Evolutionary conservation across 1,284 basidiomycete genomes (phyloP).

Genomic region (Marasmius sp.): DNA sequence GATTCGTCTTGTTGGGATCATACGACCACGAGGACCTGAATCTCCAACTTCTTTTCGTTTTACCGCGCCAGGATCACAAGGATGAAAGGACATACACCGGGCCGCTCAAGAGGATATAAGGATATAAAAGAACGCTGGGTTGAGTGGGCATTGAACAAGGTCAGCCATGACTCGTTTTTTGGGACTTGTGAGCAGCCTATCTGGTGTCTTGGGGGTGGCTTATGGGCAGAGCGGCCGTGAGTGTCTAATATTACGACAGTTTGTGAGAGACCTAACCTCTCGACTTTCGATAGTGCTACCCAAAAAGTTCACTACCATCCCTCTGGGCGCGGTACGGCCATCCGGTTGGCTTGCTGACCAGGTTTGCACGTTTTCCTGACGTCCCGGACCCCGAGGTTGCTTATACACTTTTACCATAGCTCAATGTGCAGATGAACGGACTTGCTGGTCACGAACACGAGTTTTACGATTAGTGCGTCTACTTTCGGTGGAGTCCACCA

Average conservation of each 20-base stretch:
- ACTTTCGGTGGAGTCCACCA: not conserved
- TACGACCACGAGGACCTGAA: not conserved
- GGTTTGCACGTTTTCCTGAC: constrained; percentile 23
- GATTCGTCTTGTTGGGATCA: not conserved
- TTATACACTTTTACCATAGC: constrained; percentile 22
- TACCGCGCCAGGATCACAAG: too few species aligned
- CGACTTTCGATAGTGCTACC: constrained; percentile 38
- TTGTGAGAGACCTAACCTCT: too few species aligned
- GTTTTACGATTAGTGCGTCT: constrained; percentile 51
- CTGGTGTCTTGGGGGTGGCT: not conserved
- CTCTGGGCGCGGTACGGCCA: constrained; percentile 46
- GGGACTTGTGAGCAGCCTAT: too few species aligned
- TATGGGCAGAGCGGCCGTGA: constrained; percentile 1
- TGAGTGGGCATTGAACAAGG: not conserved
- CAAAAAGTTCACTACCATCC: constrained; percentile 47
- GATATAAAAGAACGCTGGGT: not conserved
- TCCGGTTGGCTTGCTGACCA: constrained; percentile 55
- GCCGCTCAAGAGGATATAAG: not conserved
- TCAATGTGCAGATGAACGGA: constrained; percentile 53
- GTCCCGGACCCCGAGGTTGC: not conserved
- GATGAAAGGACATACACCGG: not conserved
- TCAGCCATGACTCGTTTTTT: not conserved
- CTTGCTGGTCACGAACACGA: constrained; percentile 55
- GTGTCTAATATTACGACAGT: not conserved
- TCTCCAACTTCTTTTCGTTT: too few species aligned